Base-by-base conservation (phyloP, 2,329 filamentous ascomycete genomes). In the Ascochyta lentis region DNA sequence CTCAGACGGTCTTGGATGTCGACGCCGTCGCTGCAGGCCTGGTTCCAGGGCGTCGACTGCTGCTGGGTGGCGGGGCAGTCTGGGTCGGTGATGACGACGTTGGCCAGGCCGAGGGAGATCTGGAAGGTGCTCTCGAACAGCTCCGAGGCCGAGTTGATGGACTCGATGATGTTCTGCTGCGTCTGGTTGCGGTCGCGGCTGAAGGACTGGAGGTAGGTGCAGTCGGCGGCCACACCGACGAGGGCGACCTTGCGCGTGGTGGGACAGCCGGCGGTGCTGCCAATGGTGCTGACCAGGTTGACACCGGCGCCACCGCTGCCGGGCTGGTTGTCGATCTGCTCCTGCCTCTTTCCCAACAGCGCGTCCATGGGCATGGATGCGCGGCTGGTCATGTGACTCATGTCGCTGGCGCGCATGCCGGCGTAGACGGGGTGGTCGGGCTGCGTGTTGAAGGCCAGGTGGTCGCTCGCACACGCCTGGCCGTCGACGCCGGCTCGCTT, bases 121-220 rank as follows among this genome's bases (percentile, higher is more conserved):
- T 97, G 97, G 80, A 99, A 98, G 7, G 90, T 90, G 65, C 83
- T 86, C 75, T 99, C 95, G 71, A 95, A 99, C 9, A 97, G 79
- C 59, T 87, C 85, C 1, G 94, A 97, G 0, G 95, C 95, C 40
- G 87, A 82, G 77, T 96, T 97, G 73, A 99, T 89, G 71, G 91
- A 83, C 48, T 81, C 82, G 66, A 99, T 92, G 59, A 99, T 84
- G 72, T 95, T 95, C 59, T 84, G 75, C 52, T 88, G 84, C 23
- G 89, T 84, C n/a, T 85, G 80, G 39, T 84, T 84, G 22, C 82
- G 84, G 73, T 96, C 95, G 16, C 83, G 84, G 59, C 87, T 84
- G 73, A 97, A 96, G 3, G 82, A 81, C 2, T 80, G 80, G 35
- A 88, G 92, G 72, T 98, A 98, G 8, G 86, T 90, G 80, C 95